Evolutionary conservation across 2,329 filamentous ascomycete genomes (phyloP), one percentile per base, ranked within the genome.

Genomic region (Epicoccum sorghinum): DNA sequence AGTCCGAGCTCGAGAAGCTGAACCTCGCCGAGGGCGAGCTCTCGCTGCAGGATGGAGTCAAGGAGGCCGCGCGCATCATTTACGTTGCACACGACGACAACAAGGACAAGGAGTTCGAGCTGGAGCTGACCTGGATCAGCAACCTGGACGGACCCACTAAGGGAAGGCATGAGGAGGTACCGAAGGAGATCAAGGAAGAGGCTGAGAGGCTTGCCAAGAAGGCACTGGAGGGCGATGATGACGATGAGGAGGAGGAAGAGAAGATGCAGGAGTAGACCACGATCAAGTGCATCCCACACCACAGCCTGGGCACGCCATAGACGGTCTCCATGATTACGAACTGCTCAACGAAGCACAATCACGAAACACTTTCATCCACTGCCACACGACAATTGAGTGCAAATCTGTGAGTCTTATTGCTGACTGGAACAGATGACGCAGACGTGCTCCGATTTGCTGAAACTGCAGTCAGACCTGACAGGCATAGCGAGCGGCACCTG

Each of bases 101-200:
- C 83, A 98, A 98, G 82, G 95, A 98, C 80, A 99, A 99, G 83
- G 95, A 98, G 63, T 99, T 98, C 71, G 95, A 99, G 86, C 83
- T 99, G 56, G 95, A 99, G 82, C 96, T 99, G 92, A 96, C 91
- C 55, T 99, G 95, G 95, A 90, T 98, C 76, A 97, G 92, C 77
- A 86, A 84, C 47, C 78, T 87, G 42, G 86, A 90, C 62, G 93
- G 93, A 4, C 92, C 93, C 32, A 98, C 93, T 59, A 93, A 96
- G 80, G 95, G 95, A 60, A 86, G 88, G 68, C 95, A 99, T 74
- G 84, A 93, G 77, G 91, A 96, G 78, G 95, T 99, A 54, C 95
- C 95, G 52, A 93, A 91, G 81, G 89, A 92, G 64, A 78, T 99
- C 68, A 82, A 88, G 54, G 92, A 96, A 75, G 93, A 98, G 80